Evolutionary conservation across 805 yeast species (phyloP), one percentile per base, ranked within the genome.

Genomic region (Ogataea paraovalis): DNA sequence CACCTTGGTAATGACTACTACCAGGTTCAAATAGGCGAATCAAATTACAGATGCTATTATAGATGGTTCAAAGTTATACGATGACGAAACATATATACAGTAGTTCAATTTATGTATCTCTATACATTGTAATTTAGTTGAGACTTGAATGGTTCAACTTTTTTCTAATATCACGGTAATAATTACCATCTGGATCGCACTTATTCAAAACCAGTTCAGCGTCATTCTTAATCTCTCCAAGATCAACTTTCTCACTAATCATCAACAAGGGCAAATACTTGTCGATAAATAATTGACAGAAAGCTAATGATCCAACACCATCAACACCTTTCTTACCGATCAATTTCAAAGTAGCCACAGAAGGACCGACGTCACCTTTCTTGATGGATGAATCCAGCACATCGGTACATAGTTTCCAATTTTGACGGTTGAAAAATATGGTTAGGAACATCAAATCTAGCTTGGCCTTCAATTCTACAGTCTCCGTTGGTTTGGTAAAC

Each of bases 41-140:
- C 30, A 13, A 21, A 16, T 16, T n/a, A 51, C 23, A 34, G 47
- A 23, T 55, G 59, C 44, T 55, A 53, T 40, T 53, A 55, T 37
- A 47, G 57, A 13, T 55, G 59, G 59, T 51, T 51, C 39, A 53
- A 51, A 38, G 47, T 55, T 27, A 42, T 53, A 30, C 47, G 21
- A 28, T 16, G 2, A 12, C 16, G 5, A 30, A 9, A 14, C 6
- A 14, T 30, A 30, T 30, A 14, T 30, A 30, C 34, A 30, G n/a
- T 30, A 25, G 28, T 7, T 7, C 10, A 10, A 25, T 25, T 6
- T 25, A 25, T 25, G 10, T 25, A 30, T 14, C 6, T 30, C 6
- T 30, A 30, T 30, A 30, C 12, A 30, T 12, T 25, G 28, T 25
- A 10, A 25, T 25, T 25, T 25, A 7, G 7, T 7, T 25, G 28